Conservation (phyloP, 2,329 filamentous ascomycete species). For the Rhynchosporium secalis region DNA sequence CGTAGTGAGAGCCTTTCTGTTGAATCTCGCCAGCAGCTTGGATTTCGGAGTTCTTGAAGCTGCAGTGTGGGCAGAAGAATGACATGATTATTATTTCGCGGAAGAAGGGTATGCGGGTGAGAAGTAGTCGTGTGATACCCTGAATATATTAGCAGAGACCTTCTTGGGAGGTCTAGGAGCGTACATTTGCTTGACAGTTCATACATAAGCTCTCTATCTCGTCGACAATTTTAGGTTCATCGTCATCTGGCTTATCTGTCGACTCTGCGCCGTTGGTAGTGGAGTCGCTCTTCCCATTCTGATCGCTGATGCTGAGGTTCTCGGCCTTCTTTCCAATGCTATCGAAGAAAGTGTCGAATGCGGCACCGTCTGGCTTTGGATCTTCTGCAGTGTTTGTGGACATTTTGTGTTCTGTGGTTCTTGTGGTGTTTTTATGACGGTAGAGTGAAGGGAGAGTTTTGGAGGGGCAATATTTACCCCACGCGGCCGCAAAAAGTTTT, state of each 20-base stretch:
- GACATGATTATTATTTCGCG: conserved; percentile 97
- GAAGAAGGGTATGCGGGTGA: conserved; percentile 95
- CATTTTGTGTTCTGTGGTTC: conserved; percentile 41
- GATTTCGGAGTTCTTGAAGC: conserved; percentile 88
- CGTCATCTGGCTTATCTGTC: conserved; percentile 26
- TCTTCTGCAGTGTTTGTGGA: conserved; percentile 44
- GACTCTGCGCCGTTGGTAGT: conserved; percentile 31
- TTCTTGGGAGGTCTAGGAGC: conserved; percentile 24
- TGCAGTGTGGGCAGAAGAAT: conserved; percentile 87
- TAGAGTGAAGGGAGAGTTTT: conserved; percentile 8
- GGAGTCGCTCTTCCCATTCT: conserved; percentile 40
- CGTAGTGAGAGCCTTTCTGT: conserved; percentile 81
- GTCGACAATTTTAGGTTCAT: conserved; percentile 59
- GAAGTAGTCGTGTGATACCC: conserved; percentile 82
- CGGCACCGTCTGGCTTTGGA: conserved; percentile 43
- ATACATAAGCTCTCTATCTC: conserved; percentile 80
- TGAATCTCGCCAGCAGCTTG: conserved; percentile 92
- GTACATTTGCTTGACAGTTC: conserved; percentile 79
- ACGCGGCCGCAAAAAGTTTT: conserved; percentile 20
- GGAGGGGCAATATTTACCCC: conserved; percentile 24
- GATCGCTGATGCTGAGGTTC: conserved; percentile 45
- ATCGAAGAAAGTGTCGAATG: conserved; percentile 60
- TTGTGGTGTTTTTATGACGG: conserved; percentile 20
- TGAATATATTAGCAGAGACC: conserved; percentile 40
- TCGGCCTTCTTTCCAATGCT: conserved; percentile 62